Conservation (phyloP, 192 early-diverging fungal species). For the Coemansia sp. region DNA sequence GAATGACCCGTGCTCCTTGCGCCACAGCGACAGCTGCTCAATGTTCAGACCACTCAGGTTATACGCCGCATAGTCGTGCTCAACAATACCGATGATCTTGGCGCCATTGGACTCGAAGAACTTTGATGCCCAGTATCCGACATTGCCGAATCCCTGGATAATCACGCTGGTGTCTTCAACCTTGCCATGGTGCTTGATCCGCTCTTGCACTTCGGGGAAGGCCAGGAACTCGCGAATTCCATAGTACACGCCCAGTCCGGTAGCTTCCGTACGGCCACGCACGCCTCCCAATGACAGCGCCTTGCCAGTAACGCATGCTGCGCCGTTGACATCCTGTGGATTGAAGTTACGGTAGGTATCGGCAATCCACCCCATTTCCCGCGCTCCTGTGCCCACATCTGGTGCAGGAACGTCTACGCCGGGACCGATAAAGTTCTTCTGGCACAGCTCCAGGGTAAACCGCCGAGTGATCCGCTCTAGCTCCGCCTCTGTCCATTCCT, state of each 20-base stretch:
- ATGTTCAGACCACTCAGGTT: constrained; percentile 64
- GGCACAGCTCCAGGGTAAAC: constrained; percentile 78
- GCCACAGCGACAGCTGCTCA: constrained; percentile 64
- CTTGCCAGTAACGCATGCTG: constrained; percentile 81
- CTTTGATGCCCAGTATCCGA: constrained; percentile 79
- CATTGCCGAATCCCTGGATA: constrained; percentile 85
- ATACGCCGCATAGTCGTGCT: constrained; percentile 66
- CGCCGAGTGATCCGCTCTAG: constrained; percentile 79
- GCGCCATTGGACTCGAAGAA: constrained; percentile 80
- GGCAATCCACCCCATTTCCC: constrained; percentile 86
- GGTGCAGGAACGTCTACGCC: constrained; percentile 82
- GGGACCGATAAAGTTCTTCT: constrained; percentile 83
- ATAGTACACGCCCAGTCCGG: constrained; percentile 79
- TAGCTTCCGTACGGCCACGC: constrained; percentile 78
- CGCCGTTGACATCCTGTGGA: constrained; percentile 74
- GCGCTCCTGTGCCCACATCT: constrained; percentile 75
- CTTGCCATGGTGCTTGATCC: constrained; percentile 58
- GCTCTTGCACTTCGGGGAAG: constrained; percentile 75
- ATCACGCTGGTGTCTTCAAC: constrained; percentile 63
- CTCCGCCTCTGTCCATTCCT: constrained; percentile 68
- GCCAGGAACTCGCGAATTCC: constrained; percentile 76
- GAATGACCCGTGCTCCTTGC: constrained; percentile 65
- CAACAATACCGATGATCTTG: constrained; percentile 71
- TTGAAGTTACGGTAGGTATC: constrained; percentile 85
- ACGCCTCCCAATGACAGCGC: constrained; percentile 76